These are phyloP conservation scores for Colletotrichum aenigma DNA, from an alignment of 2,329 filamentous ascomycete species.

Conservation along the genomic window DNA sequence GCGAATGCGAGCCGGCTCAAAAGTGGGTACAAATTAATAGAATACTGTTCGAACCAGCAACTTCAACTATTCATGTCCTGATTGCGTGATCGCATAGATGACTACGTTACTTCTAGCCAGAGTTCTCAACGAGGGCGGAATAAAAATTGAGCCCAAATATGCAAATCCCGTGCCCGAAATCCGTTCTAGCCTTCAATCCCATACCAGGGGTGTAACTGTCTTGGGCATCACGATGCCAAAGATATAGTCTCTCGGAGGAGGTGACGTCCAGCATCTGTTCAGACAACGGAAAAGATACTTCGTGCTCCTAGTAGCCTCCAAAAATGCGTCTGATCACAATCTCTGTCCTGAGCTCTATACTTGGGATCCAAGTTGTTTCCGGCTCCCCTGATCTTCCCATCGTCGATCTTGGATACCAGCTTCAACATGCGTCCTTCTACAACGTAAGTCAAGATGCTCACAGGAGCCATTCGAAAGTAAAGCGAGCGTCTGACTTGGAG, in stretches of 20 bases:
- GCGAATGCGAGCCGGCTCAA: not conserved
- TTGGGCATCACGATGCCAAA: not conserved
- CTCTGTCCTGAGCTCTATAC: not conserved
- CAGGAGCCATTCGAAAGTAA: not conserved
- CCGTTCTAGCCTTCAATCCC: not conserved
- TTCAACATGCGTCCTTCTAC: not conserved
- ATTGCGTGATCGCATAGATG: not conserved
- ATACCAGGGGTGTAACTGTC: not conserved
- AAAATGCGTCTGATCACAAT: not conserved
- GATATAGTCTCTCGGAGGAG: not conserved
- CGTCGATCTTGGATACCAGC: not conserved
- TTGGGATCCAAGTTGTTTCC: not conserved
- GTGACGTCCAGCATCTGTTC: not conserved
- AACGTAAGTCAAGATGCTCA: not conserved
- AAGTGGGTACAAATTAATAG: not conserved
- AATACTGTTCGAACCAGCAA: not conserved
- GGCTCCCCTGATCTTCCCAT: not conserved
- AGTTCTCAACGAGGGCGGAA: not conserved
- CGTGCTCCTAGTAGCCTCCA: not conserved
- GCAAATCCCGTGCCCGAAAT: not conserved
- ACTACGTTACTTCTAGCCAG: not conserved
- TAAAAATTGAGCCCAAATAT: not conserved
- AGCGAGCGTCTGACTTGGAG: not conserved
- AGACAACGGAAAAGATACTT: not conserved
- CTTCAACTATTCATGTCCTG: not conserved